Evolutionary conservation across 2,329 filamentous ascomycete species (phyloP).

Genomic region (Aspergillus pseudoglaucus): DNA sequence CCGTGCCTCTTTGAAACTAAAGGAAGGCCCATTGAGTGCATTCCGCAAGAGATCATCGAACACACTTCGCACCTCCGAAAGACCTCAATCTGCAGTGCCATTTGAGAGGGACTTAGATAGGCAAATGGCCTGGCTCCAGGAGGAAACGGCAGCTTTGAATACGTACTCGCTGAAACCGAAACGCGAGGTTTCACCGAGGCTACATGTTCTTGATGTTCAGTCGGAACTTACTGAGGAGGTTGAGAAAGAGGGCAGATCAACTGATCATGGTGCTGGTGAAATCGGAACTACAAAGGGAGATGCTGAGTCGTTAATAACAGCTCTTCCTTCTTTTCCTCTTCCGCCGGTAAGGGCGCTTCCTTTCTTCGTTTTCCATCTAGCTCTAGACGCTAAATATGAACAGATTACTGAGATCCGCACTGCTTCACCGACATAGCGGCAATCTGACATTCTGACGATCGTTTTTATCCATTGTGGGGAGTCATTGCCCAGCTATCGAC

Average conservation of each 20-base stretch:
- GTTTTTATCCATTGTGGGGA: no score
- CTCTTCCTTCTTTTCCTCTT: constrained; percentile 18
- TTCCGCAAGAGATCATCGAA: constrained; percentile 24
- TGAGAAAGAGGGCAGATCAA: constrained; percentile 8
- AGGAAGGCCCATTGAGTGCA: constrained; percentile 23
- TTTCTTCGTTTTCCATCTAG: not conserved
- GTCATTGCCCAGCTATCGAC: no score
- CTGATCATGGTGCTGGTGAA: not conserved
- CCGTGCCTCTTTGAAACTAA: constrained; percentile 11
- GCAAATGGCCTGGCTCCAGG: constrained; percentile 27
- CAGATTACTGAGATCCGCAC: not conserved
- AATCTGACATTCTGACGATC: no score
- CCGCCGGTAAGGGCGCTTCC: not conserved
- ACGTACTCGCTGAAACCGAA: constrained; percentile 26
- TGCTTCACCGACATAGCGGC: not conserved
- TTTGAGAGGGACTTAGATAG: constrained; percentile 11
- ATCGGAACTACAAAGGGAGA: constrained; percentile 6
- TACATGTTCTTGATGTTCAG: constrained; percentile 26
- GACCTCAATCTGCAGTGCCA: constrained; percentile 4
- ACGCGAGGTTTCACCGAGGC: constrained; percentile 20
- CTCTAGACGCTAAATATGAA: not conserved
- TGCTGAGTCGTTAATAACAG: constrained; percentile 19
- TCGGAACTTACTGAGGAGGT: constrained; percentile 17
- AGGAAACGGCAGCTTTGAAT: constrained; percentile 18
- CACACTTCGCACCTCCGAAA: constrained; percentile 4